Base-by-base conservation (phyloP, 208 protist species). In the Crithidia bombi region DNA sequence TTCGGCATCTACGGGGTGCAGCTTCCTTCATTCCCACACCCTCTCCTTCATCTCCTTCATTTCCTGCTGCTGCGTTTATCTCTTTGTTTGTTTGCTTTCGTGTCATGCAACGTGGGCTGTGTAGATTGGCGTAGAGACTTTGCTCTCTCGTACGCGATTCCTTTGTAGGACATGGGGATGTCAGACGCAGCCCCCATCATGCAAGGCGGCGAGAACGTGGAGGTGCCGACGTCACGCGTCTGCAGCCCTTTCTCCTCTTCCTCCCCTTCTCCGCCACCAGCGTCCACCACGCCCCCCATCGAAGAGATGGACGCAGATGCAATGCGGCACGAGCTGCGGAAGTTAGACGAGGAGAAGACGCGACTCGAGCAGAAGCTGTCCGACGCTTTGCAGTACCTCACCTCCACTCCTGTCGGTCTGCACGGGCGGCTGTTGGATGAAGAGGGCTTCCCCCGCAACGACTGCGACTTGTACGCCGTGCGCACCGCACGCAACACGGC, bases 401-500 rank as follows among this genome's bases (percentile, higher is more conserved):
- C 57, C 19, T 66, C 75, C 3, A 92, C 89, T 10, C 87, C 89
- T 12, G 89, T 87, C 15, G 91, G 91, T 2, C 52, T 93, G 55
- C 43, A 69, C 38, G 82, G 65, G 5, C 73, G 69, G n/a, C 78
- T 96, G 21, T 32, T 93, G 11, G 89, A 96, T 65, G 79, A 75
- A 9, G 89, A 94, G 23, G 91, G 91, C 26, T 94, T 92, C 55
- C 91, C 91, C 12, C 75, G 91, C 9, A 56, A 62, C 54, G 91
- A 96, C 70, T 93, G 87, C 65, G 91, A 96, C 69, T 68, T 94
- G n/a, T 94, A 95, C 72, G 91, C 91, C 3, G 84, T 96, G 0
- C 81, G 87, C 15, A 69, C 65, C 2, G 89, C 91, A 0, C 73
- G 89, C 9, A 80, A 96, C n/a, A 89, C 76, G 0, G 85, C 92